phyloP scores from a whole-genome alignment of 768 basidiomycete genomes.

The Cytidiella melzeri region DNA sequence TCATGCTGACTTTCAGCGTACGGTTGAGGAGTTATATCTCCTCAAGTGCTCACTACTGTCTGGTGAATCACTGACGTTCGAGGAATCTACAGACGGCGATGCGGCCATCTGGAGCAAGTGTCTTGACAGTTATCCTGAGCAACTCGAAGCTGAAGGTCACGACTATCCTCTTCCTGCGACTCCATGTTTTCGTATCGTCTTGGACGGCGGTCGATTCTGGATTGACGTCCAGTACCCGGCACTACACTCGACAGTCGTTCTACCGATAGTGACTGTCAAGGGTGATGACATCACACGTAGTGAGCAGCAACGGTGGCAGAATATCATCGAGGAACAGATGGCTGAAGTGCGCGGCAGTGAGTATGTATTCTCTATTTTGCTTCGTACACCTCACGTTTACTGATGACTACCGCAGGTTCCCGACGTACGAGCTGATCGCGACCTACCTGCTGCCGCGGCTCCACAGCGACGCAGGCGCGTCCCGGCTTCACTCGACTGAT shows the following conservation, averaged over 20 bases:
- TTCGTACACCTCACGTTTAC: not conserved
- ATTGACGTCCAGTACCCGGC: conserved; percentile 29
- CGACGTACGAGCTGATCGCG: conserved; percentile 53
- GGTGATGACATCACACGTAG: conserved; percentile 40
- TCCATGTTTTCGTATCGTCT: conserved; percentile 32
- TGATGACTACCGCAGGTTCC: conserved; percentile 38
- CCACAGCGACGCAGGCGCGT: conserved; percentile 28
- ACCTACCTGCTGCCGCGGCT: conserved; percentile 52
- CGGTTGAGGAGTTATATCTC: conserved; percentile 51
- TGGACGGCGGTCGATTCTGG: conserved; percentile 23
- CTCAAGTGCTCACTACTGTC: conserved; percentile 60
- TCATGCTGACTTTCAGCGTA: conserved; percentile 8
- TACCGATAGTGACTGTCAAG: conserved; percentile 32
- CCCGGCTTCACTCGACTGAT: not conserved
- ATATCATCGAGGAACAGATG: conserved; percentile 31
- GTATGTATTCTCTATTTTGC: conserved; percentile 17
- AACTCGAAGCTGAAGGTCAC: no score
- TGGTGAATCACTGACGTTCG: conserved; percentile 44
- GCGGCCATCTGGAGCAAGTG: conserved; percentile 25
- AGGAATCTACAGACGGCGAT: conserved; percentile 28
- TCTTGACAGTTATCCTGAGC: conserved; percentile 18
- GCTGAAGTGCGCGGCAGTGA: conserved; percentile 28
- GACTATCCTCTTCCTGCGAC: conserved; percentile 5
- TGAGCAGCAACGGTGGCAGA: conserved; percentile 47
- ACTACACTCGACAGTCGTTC: conserved; percentile 13